Conservation (phyloP, 2,329 filamentous ascomycete genomes). For the Cadophora sp. region DNA sequence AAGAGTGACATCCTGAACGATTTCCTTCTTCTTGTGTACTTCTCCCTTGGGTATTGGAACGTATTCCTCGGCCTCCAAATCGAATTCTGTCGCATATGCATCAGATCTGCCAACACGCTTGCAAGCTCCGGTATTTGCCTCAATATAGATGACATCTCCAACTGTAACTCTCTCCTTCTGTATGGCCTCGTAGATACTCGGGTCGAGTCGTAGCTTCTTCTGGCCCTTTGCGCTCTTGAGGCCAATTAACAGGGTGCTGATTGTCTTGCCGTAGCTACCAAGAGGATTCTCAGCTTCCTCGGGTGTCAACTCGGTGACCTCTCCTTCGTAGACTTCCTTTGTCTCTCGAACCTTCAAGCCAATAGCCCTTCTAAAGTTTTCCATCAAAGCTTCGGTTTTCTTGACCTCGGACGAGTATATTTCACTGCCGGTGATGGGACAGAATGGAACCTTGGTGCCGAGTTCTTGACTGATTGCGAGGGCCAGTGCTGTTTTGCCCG, state of each 20-base stretch:
- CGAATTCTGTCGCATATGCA: constrained; percentile 97
- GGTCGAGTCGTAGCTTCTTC: constrained; percentile 96
- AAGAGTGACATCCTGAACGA: constrained; percentile 96
- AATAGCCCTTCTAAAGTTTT: constrained; percentile 97
- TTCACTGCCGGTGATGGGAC: constrained; percentile 96
- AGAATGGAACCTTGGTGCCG: constrained; percentile 97
- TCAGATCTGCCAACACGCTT: constrained; percentile 96
- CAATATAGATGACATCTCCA: constrained; percentile 98
- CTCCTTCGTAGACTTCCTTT: constrained; percentile 98
- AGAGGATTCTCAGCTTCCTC: constrained; percentile 98
- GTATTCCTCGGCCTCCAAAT: constrained; percentile 98
- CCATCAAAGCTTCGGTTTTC: constrained; percentile 99
- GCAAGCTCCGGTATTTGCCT: constrained; percentile 97
- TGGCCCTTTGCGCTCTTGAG: constrained; percentile 95
- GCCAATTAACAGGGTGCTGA: constrained; percentile 92
- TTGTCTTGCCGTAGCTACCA: constrained; percentile 96
- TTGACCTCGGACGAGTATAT: constrained; percentile 98
- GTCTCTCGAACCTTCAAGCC: constrained; percentile 97
- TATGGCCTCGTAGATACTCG: constrained; percentile 98
- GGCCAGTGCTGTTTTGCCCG: constrained; percentile 95
- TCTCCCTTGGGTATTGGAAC: constrained; percentile 98
- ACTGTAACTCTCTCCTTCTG: constrained; percentile 97
- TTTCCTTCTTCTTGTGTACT: constrained; percentile 99
- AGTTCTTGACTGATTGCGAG: constrained; percentile 96
- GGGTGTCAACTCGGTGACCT: constrained; percentile 95